phyloP scores from a whole-genome alignment of 2,329 filamentous ascomycete species.

The Aureobasidium sp. region DNA sequence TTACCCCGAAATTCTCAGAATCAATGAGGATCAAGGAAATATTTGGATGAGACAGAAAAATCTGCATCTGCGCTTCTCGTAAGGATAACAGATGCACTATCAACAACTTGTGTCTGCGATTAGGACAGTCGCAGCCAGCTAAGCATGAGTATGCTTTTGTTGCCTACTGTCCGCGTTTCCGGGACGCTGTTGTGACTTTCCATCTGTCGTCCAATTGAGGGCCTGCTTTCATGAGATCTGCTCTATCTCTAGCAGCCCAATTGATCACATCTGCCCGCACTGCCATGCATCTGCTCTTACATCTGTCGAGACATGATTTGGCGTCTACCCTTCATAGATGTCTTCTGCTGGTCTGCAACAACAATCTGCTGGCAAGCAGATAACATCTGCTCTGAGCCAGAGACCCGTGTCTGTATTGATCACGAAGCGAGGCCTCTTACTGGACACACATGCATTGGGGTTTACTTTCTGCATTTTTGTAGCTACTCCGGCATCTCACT shows the following conservation, averaged over 20 bases:
- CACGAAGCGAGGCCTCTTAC: not conserved
- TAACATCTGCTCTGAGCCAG: not conserved
- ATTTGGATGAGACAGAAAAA: not conserved
- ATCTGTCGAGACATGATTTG: not conserved
- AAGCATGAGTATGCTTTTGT: not conserved
- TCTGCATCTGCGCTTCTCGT: not conserved
- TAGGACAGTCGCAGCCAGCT: not conserved
- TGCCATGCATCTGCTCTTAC: not conserved
- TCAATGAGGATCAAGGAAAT: not conserved
- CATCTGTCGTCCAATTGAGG: not conserved
- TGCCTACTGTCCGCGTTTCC: not conserved
- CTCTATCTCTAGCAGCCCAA: not conserved
- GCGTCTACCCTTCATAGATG: too few relatives aligned
- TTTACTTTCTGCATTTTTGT: not conserved
- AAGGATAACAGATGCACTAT: not conserved
- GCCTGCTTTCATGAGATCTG: not conserved
- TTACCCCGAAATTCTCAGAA: constrained; percentile 19
- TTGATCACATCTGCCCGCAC: not conserved
- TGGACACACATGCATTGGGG: not conserved
- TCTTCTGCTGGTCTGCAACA: not conserved
- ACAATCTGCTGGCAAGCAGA: not conserved
- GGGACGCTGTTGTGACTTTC: not conserved
- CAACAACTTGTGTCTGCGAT: not conserved
- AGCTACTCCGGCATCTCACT: too few relatives aligned
- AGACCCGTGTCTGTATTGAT: not conserved